A percentile compares a stretch with the other conserved stretches of the same genome.
phyloP scores from a whole-genome alignment of 2,329 filamentous ascomycete genomes.

The Fusarium sp. region DNA sequence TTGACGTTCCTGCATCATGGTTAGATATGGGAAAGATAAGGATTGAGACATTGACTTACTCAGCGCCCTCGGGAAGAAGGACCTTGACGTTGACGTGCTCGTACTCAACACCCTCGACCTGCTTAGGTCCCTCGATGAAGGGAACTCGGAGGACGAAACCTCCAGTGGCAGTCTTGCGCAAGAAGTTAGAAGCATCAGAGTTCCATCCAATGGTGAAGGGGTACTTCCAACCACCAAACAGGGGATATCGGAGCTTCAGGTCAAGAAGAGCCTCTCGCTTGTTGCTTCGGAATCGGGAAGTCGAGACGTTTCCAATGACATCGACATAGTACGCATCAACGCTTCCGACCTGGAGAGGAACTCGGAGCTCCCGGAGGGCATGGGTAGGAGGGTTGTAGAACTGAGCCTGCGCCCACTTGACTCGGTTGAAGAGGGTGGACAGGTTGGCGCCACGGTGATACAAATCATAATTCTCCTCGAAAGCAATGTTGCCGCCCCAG shows the following conservation, averaged over 20 bases:
- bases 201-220: conserved; percentile 98
- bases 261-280: conserved; percentile 86
- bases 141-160: conserved; percentile 91
- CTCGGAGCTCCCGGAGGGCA: conserved; percentile 85
- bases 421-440: conserved; percentile 79
- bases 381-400: conserved; percentile 84
- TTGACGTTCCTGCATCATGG: conserved; percentile 79
- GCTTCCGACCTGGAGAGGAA: conserved; percentile 85
- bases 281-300: conserved; percentile 86
- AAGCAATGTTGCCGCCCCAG: conserved; percentile 97
- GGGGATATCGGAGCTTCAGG: conserved; percentile 93
- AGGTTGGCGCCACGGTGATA: conserved; percentile 88
- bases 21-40: conserved; percentile 43
- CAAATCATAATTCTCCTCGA: conserved; percentile 93
- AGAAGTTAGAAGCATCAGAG: conserved; percentile 81
- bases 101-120: conserved; percentile 88
- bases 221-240: conserved; percentile 99
- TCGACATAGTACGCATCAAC: conserved; percentile 95
- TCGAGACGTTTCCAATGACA: conserved; percentile 96
- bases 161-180: conserved; percentile 77
- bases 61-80: conserved; percentile 91
- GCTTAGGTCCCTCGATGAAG: conserved; percentile 92
- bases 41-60: conserved; percentile 66
- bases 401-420: conserved; percentile 79
- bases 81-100: conserved; percentile 84